A percentile compares a stretch with the other conserved stretches of the same genome.
These are phyloP conservation scores for Pseudogymnoascus sp. DNA, from an alignment of 2,329 filamentous ascomycete species.

Conservation along the genomic window DNA sequence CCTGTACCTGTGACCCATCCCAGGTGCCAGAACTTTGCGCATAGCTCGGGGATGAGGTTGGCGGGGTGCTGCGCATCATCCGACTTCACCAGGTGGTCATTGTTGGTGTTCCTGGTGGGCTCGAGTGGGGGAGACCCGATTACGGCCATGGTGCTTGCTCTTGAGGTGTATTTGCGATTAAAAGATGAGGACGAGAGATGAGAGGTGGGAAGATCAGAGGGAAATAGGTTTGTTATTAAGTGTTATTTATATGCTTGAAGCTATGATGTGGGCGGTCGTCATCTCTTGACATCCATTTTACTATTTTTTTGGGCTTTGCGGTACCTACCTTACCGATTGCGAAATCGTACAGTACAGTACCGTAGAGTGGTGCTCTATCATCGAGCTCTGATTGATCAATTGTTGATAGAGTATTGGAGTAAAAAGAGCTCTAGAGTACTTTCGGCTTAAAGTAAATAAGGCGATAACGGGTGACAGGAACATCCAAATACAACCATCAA, in stretches of 20 bases:
- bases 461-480: neutral
- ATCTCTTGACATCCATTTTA: neutral
- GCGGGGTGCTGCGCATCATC: constrained; percentile 78
- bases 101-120: constrained; percentile 23
- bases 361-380: neutral
- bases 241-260: neutral
- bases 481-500: neutral
- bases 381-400: constrained; percentile 6
- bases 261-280: neutral
- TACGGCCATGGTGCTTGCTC: constrained; percentile 7
- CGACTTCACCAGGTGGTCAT: constrained; percentile 53
- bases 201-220: neutral
- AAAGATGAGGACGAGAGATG: neutral
- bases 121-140: constrained; percentile 10
- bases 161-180: neutral
- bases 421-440: neutral
- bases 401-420: neutral
- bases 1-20: constrained; percentile 92
- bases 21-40: constrained; percentile 88
- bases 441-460: neutral
- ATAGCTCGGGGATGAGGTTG: constrained; percentile 88
- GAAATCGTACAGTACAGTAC: neutral
- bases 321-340: neutral
- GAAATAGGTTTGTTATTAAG: neutral
- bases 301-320: constrained; percentile 3